Evolutionary conservation across 192 early-diverging fungal species (phyloP), one percentile per base, ranked within the genome.

Genomic region (Podila epigama): DNA sequence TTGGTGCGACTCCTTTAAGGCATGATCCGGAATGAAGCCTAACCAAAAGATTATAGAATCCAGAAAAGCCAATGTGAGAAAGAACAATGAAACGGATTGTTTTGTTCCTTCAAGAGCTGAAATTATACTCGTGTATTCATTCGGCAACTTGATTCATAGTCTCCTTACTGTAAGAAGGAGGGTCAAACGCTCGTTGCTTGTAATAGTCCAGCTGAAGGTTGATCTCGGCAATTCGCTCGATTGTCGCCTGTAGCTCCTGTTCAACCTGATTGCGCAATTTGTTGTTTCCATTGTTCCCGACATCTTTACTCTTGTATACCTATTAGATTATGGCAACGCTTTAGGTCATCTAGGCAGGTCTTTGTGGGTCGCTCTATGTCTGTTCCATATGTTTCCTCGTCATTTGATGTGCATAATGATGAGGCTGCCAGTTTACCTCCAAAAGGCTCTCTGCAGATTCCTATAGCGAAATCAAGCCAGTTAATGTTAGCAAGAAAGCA

Each of bases 121-220:
- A n/a, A n/a, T n/a, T n/a, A n/a, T n/a, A n/a, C n/a, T n/a, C n/a
- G n/a, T n/a, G n/a, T n/a, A n/a, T n/a, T n/a, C n/a, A n/a, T n/a
- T n/a, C n/a, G n/a, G n/a, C n/a, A n/a, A n/a, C n/a, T n/a, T n/a
- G n/a, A n/a, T n/a, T n/a, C n/a, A n/a, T n/a, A 58, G 10, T 58
- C 3, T 15, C 28, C 29, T 35, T 75, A 75, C 71, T 59, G 28
- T 67, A 75, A 1, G 71, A 64, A 9, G 73, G 73, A 42, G 61
- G 61, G 52, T 77, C 73, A 16, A 77, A 77, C 5, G 73, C 73
- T 0, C 61, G 66, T 13, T 77, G 66, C 28, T 77, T 77, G 33
- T 77, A 77, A 27, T 68, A 77, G 39, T 77, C 73, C 1, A 77
- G 22, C 40, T 77, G 73, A 11, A 58, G 18, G 13, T 68, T 77